These are phyloP conservation scores for Dimocarpus longan DNA, from an alignment of 345 rosid genomes.

Conservation along the genomic window DNA sequence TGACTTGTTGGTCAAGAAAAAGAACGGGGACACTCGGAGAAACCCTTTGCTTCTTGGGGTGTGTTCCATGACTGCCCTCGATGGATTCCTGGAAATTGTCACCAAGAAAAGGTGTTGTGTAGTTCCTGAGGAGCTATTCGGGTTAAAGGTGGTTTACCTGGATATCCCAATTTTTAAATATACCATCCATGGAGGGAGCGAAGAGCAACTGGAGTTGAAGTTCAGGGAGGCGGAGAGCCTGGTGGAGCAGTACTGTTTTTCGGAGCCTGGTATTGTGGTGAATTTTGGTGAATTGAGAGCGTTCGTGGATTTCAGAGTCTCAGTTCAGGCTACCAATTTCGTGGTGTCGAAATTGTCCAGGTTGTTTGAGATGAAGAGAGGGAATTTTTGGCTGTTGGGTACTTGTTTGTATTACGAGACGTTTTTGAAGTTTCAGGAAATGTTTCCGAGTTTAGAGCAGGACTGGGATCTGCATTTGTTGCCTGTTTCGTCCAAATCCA, in stretches of 20 bases:
- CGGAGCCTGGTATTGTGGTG: slow-evolving; percentile 44
- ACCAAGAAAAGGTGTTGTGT: slow-evolving; percentile 37
- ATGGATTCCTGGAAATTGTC: slow-evolving; percentile 40
- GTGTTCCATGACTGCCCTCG: slow-evolving; percentile 48
- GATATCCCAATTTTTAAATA: slow-evolving; percentile 47
- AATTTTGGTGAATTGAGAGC: slow-evolving; percentile 57
- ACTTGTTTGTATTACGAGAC: slow-evolving; percentile 49
- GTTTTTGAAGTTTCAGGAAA: slow-evolving; percentile 43
- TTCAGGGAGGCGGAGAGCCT: slow-evolving; percentile 38
- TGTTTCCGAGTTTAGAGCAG: slow-evolving; percentile 51
- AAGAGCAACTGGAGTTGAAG: slow-evolving; percentile 28
- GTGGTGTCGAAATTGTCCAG: slow-evolving; percentile 45
- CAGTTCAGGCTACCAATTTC: slow-evolving; percentile 22
- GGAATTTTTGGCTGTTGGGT: slow-evolving; percentile 59
- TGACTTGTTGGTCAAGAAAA: slow-evolving; percentile 37
- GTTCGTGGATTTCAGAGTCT: slow-evolving; percentile 29
- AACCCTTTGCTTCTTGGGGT: slow-evolving; percentile 55
- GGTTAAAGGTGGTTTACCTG: slow-evolving; percentile 42
- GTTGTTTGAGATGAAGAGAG: slow-evolving; percentile 40
- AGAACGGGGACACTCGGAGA: slow-evolving; percentile 27
- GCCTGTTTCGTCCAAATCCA: slow-evolving; percentile 61
- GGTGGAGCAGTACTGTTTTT: slow-evolving; percentile 21
- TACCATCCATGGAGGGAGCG: slow-evolving; percentile 29
- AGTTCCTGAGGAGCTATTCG: slow-evolving; percentile 42
- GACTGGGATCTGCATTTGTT: slow-evolving; percentile 70